These are phyloP conservation scores for Colletotrichum australisinense DNA, from an alignment of 2,329 filamentous ascomycete genomes.

Conservation along the genomic window DNA sequence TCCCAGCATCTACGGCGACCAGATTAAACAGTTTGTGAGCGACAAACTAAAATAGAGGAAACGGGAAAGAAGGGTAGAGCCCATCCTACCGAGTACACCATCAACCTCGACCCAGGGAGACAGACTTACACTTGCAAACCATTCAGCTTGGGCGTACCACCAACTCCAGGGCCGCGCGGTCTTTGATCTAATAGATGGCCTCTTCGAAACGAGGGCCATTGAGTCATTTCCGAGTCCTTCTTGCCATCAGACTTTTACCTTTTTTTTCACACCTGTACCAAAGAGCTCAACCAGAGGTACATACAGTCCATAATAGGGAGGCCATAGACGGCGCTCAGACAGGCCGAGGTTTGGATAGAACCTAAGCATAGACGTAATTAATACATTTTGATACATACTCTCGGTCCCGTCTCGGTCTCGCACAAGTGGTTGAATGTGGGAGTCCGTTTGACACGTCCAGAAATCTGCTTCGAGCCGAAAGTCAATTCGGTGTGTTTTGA, in stretches of 20 bases:
- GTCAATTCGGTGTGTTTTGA: neutral
- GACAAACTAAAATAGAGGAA: constrained; percentile 21
- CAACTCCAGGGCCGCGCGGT: neutral
- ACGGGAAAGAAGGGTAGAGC: neutral
- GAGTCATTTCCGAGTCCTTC: neutral
- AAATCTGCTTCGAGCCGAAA: neutral
- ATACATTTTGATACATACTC: neutral
- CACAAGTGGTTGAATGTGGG: neutral
- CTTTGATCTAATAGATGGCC: neutral
- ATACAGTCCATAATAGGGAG: neutral
- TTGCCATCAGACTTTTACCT: neutral
- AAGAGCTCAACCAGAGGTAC: neutral
- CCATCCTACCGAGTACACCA: too few species aligned
- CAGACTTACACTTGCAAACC: neutral
- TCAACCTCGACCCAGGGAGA: neutral
- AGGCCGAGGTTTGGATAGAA: constrained; percentile 9
- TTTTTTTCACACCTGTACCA: neutral
- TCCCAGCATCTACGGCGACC: constrained; percentile 28
- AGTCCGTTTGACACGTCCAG: neutral
- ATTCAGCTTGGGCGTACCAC: neutral
- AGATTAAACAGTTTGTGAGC: constrained; percentile 32
- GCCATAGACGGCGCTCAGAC: constrained; percentile 1
- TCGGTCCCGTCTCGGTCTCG: neutral
- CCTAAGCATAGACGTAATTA: constrained; percentile 10
- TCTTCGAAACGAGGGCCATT: neutral